These are phyloP conservation scores for Lippia alba DNA, from an alignment of 305 asterid species.

Conservation along the genomic window DNA sequence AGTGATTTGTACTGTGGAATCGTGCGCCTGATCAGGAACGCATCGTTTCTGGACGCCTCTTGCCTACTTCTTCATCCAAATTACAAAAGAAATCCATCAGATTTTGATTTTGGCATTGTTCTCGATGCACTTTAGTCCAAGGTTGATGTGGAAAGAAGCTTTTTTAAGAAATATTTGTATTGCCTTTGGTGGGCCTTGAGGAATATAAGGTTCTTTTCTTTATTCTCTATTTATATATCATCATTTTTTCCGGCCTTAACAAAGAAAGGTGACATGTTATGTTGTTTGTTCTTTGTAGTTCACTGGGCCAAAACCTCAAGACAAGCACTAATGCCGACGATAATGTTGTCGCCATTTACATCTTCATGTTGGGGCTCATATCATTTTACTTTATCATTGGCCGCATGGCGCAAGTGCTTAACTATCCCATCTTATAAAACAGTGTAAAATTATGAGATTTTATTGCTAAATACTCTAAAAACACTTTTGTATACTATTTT, in stretches of 20 bases:
- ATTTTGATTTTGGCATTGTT: conserved; percentile 69
- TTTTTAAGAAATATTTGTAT: conserved; percentile 47
- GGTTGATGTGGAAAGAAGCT: conserved; percentile 33
- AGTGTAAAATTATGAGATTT: neutral
- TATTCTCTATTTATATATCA: neutral
- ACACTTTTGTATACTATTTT: conserved; percentile 12
- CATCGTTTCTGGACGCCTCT: conserved; percentile 42
- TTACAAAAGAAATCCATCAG: conserved; percentile 29
- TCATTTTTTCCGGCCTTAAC: too few relatives aligned
- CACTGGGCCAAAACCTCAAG: conserved; percentile 70
- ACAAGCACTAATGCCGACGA: conserved; percentile 59
- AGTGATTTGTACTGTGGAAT: neutral
- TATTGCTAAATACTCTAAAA: neutral
- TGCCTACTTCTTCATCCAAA: conserved; percentile 53
- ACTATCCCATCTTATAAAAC: neutral
- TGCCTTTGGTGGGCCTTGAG: conserved; percentile 59
- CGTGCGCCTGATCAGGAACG: neutral
- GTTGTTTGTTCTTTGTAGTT: conserved; percentile 47
- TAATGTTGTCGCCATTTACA: conserved; percentile 51
- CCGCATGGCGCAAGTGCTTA: conserved; percentile 61
- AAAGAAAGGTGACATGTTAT: too few relatives aligned
- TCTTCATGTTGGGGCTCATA: conserved; percentile 60
- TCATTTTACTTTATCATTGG: conserved; percentile 68
- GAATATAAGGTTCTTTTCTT: conserved; percentile 44
- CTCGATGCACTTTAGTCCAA: conserved; percentile 62